Evolutionary conservation across 148 eudicot genomes (phyloP).

Genomic region (Oxyria digyna): DNA sequence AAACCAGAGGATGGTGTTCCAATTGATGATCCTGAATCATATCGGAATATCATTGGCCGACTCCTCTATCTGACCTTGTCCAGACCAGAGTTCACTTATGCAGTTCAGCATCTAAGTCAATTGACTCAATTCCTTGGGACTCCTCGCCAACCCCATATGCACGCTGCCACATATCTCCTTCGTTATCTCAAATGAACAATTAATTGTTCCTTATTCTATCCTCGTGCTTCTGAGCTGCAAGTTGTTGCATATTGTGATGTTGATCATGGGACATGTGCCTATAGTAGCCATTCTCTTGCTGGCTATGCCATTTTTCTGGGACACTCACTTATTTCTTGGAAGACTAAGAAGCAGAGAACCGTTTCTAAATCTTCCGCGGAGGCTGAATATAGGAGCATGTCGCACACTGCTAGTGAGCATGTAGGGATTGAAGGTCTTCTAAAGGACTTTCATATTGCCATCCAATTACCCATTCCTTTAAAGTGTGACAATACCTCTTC

Average conservation of each 20-base stretch:
- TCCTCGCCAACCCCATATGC: neutral
- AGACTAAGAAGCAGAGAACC: too few species aligned
- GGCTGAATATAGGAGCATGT: neutral
- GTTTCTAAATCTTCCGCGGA: too few species aligned
- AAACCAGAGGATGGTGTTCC: too few species aligned
- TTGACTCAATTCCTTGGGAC: neutral
- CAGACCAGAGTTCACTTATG: neutral
- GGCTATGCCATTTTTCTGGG: neutral
- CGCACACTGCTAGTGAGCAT: neutral
- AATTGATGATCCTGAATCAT: neutral
- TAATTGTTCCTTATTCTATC: neutral
- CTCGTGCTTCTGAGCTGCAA: neutral
- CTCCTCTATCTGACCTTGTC: neutral
- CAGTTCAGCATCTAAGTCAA: neutral
- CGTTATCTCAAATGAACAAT: neutral
- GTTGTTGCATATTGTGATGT: neutral
- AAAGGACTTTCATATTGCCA: too few species aligned
- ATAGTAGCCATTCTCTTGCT: neutral
- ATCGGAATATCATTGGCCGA: neutral
- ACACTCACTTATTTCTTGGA: neutral
- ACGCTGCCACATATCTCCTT: too few species aligned
- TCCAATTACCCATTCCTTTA: too few species aligned
- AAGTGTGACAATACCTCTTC: too few species aligned
- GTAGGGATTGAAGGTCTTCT: neutral
- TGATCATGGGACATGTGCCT: neutral